Evolutionary conservation across 202 grass and related monocot species (phyloP).

Genomic region (Panicum virgatum): DNA sequence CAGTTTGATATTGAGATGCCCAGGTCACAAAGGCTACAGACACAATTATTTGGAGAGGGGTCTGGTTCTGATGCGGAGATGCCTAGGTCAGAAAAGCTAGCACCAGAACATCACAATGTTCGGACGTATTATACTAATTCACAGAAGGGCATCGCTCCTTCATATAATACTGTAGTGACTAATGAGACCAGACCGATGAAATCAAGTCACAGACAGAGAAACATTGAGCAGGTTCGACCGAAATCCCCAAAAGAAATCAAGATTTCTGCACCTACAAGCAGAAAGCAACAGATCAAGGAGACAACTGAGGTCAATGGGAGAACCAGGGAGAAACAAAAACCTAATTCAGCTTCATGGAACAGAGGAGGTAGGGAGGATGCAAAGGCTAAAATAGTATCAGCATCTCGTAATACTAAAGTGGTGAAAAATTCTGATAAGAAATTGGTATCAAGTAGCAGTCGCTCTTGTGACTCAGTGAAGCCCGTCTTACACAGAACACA

Average conservation of each 20-base stretch:
- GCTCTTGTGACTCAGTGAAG: slow-evolving; percentile 24
- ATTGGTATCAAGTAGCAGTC: slow-evolving; percentile 40
- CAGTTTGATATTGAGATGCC: slow-evolving; percentile 79
- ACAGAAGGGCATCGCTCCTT: slow-evolving; percentile 1
- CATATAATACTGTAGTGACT: background rate
- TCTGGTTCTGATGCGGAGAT: slow-evolving; percentile 37
- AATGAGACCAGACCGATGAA: slow-evolving; percentile 23
- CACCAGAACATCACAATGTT: slow-evolving; percentile 12
- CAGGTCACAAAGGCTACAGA: background rate
- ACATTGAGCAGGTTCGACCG: slow-evolving; percentile 8
- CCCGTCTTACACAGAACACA: slow-evolving; percentile 7
- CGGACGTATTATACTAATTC: slow-evolving; percentile 22
- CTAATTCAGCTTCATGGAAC: slow-evolving; percentile 35
- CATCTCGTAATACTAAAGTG: slow-evolving; percentile 32
- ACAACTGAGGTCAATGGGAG: slow-evolving; percentile 24
- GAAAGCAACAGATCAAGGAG: slow-evolving; percentile 35
- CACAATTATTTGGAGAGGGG: slow-evolving; percentile 8
- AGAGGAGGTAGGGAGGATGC: slow-evolving; percentile 44
- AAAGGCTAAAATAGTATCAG: slow-evolving; percentile 36
- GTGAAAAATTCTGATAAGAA: slow-evolving; percentile 40
- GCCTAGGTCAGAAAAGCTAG: slow-evolving; percentile 44
- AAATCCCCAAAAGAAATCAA: slow-evolving; percentile 36
- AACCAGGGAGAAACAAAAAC: slow-evolving; percentile 38
- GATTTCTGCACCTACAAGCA: slow-evolving; percentile 5
- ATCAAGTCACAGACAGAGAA: slow-evolving; percentile 25